A percentile compares a stretch with the other conserved stretches of the same genome.
Conservation (phyloP, 129 eudicot species). For the Erigeron canadensis region DNA sequence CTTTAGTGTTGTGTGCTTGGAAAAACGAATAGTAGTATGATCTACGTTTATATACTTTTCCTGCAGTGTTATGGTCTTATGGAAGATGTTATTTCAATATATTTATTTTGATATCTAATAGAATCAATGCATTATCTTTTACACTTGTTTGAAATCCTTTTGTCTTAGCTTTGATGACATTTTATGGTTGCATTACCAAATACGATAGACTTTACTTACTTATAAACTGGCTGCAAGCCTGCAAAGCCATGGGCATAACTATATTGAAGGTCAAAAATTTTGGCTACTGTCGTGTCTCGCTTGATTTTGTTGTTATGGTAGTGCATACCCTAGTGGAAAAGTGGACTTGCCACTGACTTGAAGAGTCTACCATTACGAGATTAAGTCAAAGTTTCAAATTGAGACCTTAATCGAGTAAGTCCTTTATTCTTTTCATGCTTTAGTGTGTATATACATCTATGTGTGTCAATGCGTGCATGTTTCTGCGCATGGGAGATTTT, state of each 20-base stretch:
- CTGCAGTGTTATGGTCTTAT: constrained; percentile 27
- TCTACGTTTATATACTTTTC: constrained; percentile 8
- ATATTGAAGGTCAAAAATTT: too few relatives aligned
- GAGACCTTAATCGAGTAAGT: constrained; percentile 14
- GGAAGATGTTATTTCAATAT: constrained; percentile 30
- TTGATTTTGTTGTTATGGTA: background rate
- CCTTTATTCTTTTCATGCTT: background rate
- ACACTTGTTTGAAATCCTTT: background rate
- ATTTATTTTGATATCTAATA: constrained; percentile 16
- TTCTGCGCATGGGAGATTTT: background rate
- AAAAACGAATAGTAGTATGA: constrained; percentile 52
- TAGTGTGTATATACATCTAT: background rate
- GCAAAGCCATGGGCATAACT: background rate
- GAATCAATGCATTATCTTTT: constrained; percentile 20
- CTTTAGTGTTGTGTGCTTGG: constrained; percentile 77
- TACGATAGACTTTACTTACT: background rate
- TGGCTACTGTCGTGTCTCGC: background rate
- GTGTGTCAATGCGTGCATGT: too few relatives aligned
- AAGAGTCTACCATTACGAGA: background rate
- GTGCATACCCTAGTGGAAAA: background rate
- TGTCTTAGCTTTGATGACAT: background rate
- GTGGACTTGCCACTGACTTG: background rate
- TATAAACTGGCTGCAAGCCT: background rate
- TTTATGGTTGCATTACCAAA: constrained; percentile 2
- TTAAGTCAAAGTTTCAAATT: background rate